phyloP scores from a whole-genome alignment of 805 yeast species.

The Yarrowia sp. region DNA sequence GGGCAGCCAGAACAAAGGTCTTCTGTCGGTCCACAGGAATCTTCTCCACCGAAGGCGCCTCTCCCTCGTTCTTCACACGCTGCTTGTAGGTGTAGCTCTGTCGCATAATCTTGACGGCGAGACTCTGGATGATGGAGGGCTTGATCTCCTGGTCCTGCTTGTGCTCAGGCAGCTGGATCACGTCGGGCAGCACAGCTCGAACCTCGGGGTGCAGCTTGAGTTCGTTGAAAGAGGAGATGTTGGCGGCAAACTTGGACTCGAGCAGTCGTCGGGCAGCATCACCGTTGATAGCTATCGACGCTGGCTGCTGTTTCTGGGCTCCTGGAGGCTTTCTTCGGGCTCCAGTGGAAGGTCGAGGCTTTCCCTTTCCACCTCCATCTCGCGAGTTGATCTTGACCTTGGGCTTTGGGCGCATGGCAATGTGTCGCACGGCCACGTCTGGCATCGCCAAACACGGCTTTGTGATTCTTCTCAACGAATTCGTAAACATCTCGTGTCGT shows the following conservation, averaged over 20 bases:
- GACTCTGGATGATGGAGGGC: constrained; percentile 82
- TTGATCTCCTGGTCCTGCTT: constrained; percentile 34
- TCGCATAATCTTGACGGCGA: constrained; percentile 61
- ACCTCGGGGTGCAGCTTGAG: constrained; percentile 66
- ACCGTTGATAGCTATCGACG: constrained; percentile 18
- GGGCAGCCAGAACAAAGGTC: constrained; percentile 87
- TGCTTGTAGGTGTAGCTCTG: constrained; percentile 36
- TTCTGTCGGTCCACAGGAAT: constrained; percentile 39
- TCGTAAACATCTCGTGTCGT: not conserved
- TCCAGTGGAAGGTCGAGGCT: constrained; percentile 20
- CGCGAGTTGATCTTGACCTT: constrained; percentile 20
- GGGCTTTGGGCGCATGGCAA: constrained; percentile 26
- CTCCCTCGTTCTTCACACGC: constrained; percentile 30
- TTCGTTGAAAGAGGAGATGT: constrained; percentile 63
- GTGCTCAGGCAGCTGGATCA: constrained; percentile 53
- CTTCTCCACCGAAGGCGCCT: constrained; percentile 27
- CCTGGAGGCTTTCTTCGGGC: constrained; percentile 8
- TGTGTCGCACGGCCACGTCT: constrained; percentile 11
- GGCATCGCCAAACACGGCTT: not conserved
- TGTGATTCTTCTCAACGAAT: constrained; percentile 2
- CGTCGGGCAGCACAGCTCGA: constrained; percentile 43
- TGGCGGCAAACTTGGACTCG: constrained; percentile 33
- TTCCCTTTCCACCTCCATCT: constrained; percentile 3
- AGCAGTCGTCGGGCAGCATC: constrained; percentile 11
- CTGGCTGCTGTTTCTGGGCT: constrained; percentile 24